These are phyloP conservation scores for Aeschynomene evenia DNA, from an alignment of 306 rosid genomes.

Conservation along the genomic window DNA sequence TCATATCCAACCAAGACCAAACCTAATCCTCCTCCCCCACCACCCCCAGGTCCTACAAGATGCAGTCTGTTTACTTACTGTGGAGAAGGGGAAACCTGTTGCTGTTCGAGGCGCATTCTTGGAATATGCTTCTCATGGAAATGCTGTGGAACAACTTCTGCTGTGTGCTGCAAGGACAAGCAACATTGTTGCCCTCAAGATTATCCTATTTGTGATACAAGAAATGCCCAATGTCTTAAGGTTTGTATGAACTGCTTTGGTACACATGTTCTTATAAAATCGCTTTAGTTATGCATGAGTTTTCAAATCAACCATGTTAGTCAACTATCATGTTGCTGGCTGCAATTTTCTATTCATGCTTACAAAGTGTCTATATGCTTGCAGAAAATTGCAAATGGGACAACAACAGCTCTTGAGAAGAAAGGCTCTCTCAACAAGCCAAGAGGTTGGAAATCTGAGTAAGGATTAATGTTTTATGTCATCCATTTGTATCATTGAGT, in stretches of 20 bases:
- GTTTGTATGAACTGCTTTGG: slow-evolving; percentile 41
- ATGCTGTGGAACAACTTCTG: slow-evolving; percentile 49
- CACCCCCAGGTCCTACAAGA: slow-evolving; percentile 68
- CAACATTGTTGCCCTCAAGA: slow-evolving; percentile 76
- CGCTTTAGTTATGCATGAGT: neutral
- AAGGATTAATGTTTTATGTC: slow-evolving; percentile 29
- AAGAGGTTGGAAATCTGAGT: slow-evolving; percentile 43
- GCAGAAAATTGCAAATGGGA: slow-evolving; percentile 50
- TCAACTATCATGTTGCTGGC: neutral
- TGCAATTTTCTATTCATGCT: slow-evolving; percentile 5
- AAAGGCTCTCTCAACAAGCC: slow-evolving; percentile 29
- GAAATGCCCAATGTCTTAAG: slow-evolving; percentile 59
- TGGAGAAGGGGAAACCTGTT: slow-evolving; percentile 72
- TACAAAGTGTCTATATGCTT: slow-evolving; percentile 24
- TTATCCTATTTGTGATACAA: slow-evolving; percentile 62
- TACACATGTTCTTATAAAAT: neutral
- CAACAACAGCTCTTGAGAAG: slow-evolving; percentile 30
- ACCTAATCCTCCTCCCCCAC: slow-evolving; percentile 79
- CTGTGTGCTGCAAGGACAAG: slow-evolving; percentile 73
- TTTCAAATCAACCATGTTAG: slow-evolving; percentile 10
- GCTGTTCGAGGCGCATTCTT: slow-evolving; percentile 56
- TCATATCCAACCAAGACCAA: slow-evolving; percentile 76
- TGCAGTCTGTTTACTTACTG: slow-evolving; percentile 61
- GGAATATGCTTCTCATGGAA: slow-evolving; percentile 83
- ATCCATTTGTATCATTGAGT: slow-evolving; percentile 22